Evolutionary conservation across 257 asterid species (phyloP).

Genomic region (Gentiana dahurica): DNA sequence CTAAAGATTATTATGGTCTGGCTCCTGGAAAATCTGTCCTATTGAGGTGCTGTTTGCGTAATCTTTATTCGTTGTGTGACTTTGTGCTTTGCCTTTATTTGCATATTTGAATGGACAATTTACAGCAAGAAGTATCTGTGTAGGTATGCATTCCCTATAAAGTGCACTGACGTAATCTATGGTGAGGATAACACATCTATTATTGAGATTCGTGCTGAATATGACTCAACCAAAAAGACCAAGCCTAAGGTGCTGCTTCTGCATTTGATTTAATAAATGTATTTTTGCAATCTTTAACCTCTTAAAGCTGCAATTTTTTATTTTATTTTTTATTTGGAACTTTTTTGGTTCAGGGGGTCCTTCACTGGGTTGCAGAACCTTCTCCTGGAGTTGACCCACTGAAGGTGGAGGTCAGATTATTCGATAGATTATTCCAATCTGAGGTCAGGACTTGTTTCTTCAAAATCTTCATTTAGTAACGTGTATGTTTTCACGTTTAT

Average conservation of each 20-base stretch:
- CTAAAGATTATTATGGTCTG: constrained; percentile 95
- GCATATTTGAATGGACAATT: constrained; percentile 1
- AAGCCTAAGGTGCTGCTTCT: constrained; percentile 68
- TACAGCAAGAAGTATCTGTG: constrained; percentile 6
- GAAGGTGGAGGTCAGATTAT: constrained; percentile 74
- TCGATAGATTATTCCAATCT: constrained; percentile 68
- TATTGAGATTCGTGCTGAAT: constrained; percentile 68
- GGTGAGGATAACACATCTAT: constrained; percentile 57
- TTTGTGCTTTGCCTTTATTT: background rate
- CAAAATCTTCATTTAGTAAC: too few relatives aligned
- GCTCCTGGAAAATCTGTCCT: constrained; percentile 94
- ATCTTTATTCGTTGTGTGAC: background rate
- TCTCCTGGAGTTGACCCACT: constrained; percentile 63
- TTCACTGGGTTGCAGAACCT: constrained; percentile 91
- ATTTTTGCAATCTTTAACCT: background rate
- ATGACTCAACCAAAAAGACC: constrained; percentile 63
- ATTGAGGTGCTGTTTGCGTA: constrained; percentile 40
- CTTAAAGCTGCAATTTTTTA: too few relatives aligned
- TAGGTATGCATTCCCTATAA: constrained; percentile 90
- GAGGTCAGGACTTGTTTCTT: constrained; percentile 43
- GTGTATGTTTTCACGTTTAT: too few relatives aligned
- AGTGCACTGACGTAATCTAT: constrained; percentile 64
- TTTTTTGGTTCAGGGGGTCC: constrained; percentile 62
- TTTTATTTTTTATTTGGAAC: background rate
- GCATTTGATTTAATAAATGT: background rate